Evolutionary conservation across 1,284 basidiomycete genomes (phyloP), one percentile per base, ranked within the genome.

Genomic region (Cryptococcus floricola): DNA sequence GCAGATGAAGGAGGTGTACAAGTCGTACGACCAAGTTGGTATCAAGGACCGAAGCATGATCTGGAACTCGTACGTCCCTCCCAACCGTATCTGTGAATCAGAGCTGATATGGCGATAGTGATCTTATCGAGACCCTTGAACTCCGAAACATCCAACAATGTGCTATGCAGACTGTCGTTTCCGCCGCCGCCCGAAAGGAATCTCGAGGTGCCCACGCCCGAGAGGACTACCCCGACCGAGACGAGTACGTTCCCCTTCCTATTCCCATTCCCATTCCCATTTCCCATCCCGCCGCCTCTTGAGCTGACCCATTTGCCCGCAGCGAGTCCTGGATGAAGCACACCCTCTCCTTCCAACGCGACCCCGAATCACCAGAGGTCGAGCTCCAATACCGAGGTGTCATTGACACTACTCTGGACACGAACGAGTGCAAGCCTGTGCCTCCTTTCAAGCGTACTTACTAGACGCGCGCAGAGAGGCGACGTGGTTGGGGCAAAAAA

Each of bases 21-120:
- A 87, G 69, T 88, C 83, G 73, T 98, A 87, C 79, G 83, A 88
- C 66, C 84, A 96, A 52, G 88, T 99, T 65, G 89, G 92, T 60
- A 89, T 97, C 80, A 95, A 95, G 82, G 96, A 98, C 79, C 85
- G 95, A 73, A 91, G 89, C 76, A 90, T 98, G 91, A 96, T 98
- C 79, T 98, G 95, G 96, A 96, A 96, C 80, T 89, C 90, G 90
- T 93, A 61, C 61, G 85, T 80, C 14, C 16, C 27, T 46, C 12
- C 27, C 23, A 23, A 23, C 14, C 16, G 18, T 37, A 41, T 10
- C n/a, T 1, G 19, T 42, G 6, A 25, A 27, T 43, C 5, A 6
- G 7, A 38, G 45, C 28, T 47, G n/a, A 50, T 18, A n/a, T 9
- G 31, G 18, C 10, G 28, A 14, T 38, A 71, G 56, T 28, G 96